A percentile compares a stretch with the other conserved stretches of the same genome.
These are phyloP conservation scores for Penicillium samsonianum DNA, from an alignment of 495 filamentous ascomycete genomes.

Conservation along the genomic window DNA sequence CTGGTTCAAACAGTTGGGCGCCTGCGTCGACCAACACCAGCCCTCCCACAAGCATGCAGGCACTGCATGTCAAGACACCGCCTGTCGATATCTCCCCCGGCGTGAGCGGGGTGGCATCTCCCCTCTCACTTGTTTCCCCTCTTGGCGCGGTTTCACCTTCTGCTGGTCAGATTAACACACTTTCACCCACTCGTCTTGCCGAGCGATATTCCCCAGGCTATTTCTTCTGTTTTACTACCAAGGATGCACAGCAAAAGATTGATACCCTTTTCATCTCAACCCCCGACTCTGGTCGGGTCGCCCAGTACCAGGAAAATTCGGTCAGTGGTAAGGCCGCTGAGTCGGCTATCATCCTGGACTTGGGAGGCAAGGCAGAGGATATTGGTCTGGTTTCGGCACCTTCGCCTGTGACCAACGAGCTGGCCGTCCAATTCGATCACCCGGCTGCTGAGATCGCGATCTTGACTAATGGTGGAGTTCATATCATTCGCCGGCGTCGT, in stretches of 20 bases:
- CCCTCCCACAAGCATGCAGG: conserved; percentile 92
- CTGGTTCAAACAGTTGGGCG: conserved; percentile 69
- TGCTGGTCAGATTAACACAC: conserved; percentile 41
- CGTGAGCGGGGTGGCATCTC: conserved; percentile 5
- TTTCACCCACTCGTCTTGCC: conserved; percentile 58
- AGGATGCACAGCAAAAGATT: conserved; percentile 46
- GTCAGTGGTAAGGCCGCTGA: conserved; percentile 59
- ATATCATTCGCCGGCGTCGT: conserved; percentile 76
- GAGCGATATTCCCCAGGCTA: conserved; percentile 82
- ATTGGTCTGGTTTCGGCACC: conserved; percentile 71
- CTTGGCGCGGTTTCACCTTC: conserved; percentile 28
- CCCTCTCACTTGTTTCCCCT: conserved; percentile 20
- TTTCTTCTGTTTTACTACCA: conserved; percentile 78
- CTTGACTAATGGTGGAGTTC: conserved; percentile 84
- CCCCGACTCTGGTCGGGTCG: conserved; percentile 81
- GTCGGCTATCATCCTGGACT: conserved; percentile 69
- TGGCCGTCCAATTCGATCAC: conserved; percentile 90
- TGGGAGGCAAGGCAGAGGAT: conserved; percentile 71
- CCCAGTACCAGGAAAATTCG: conserved; percentile 54
- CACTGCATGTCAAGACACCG: conserved; percentile 92
- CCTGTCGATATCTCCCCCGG: conserved; percentile 51
- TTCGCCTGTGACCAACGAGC: conserved; percentile 82
- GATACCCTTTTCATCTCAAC: conserved; percentile 82
- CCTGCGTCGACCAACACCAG: conserved; percentile 53
- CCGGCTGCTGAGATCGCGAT: conserved; percentile 80